Base-by-base conservation (phyloP, 2,329 filamentous ascomycete species). In the Lecanosticta acicola region DNA sequence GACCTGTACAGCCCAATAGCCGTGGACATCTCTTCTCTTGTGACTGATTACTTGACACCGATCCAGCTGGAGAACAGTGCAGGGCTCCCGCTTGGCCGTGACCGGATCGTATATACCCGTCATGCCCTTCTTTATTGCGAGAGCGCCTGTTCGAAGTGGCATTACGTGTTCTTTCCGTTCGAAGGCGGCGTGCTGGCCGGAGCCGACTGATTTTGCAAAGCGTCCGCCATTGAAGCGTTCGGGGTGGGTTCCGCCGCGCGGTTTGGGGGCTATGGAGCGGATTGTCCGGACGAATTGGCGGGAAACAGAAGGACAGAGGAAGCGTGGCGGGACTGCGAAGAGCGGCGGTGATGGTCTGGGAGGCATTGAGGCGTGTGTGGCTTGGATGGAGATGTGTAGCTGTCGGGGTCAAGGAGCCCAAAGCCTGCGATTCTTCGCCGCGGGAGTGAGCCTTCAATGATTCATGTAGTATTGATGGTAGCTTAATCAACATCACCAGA, bases 41-140 rank as follows among this genome's bases (percentile, higher is more conserved):
- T 87, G 84, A 48, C 84, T 83, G 32, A 96, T 74, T 7, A 96
- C 89, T 70, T 97, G 85, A 50, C 94, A 89, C 59, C 87, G 78
- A 68, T 98, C 93, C 59, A 98, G 77, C 72, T 97, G 90, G 46
- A 98, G 78, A 43, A 98, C 85, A 11, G 93, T 98, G 74, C 89
- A 95, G 16, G 90, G 78, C 48, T 83, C 85, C 54, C 91, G 83
- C 54, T 78, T 78, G 58, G 87, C 85, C 19, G 86, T 85, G 59
- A 82, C 79, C 0, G 78, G 70, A 62, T 89, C 83, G 76, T 85
- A 97, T 55, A 96, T 71, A 49, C 85, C 90, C 35, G 89, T 94
- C 87, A 98, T 97, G 68, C 93, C 93, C 72, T 90, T 91, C 72
- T 98, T 98, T 65, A 83, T 77, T 10, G 85, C 89, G 38, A 98